Evolutionary conservation across 2,329 filamentous ascomycete genomes (phyloP).

Genomic region (Fusarium haematococcum): DNA sequence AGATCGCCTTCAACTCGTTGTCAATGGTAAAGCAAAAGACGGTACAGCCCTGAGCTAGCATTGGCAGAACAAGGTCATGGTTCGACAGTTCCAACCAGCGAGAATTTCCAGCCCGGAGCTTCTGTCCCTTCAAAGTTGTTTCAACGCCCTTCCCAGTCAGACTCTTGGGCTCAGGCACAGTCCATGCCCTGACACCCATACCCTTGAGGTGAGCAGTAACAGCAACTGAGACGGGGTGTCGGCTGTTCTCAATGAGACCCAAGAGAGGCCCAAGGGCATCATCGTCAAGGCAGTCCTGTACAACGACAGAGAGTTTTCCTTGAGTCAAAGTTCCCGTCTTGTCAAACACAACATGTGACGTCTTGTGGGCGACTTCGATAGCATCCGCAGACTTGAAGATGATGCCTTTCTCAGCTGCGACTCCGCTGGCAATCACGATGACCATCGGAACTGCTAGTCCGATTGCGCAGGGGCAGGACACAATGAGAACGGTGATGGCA

Average conservation of each 20-base stretch:
- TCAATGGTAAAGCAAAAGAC: constrained; percentile 61
- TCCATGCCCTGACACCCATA: constrained; percentile 7
- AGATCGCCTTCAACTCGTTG: constrained; percentile 52
- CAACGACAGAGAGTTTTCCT: constrained; percentile 62
- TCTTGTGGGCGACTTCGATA: constrained; percentile 71
- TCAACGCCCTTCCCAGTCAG: constrained; percentile 62
- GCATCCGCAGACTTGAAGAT: constrained; percentile 76
- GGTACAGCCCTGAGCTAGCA: constrained; percentile 54
- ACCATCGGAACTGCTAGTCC: constrained; percentile 83
- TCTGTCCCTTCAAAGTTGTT: constrained; percentile 40
- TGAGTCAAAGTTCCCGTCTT: constrained; percentile 83
- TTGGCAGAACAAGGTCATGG: constrained; percentile 47
- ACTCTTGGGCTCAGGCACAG: constrained; percentile 49
- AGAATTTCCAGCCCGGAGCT: constrained; percentile 62
- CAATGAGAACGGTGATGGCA: constrained; percentile 76
- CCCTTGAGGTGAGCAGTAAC: constrained; percentile 56
- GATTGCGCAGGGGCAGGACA: constrained; percentile 84
- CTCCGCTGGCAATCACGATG: constrained; percentile 75
- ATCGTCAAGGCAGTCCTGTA: constrained; percentile 5
- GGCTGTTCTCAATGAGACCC: constrained; percentile 54
- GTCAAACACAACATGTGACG: constrained; percentile 79
- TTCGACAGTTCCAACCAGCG: constrained; percentile 57
- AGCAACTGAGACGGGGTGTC: constrained; percentile 66
- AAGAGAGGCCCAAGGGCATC: constrained; percentile 39
- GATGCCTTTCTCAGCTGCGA: constrained; percentile 73